Conservation (phyloP, 148 eudicot species). For the Vaccinium darrowii region DNA sequence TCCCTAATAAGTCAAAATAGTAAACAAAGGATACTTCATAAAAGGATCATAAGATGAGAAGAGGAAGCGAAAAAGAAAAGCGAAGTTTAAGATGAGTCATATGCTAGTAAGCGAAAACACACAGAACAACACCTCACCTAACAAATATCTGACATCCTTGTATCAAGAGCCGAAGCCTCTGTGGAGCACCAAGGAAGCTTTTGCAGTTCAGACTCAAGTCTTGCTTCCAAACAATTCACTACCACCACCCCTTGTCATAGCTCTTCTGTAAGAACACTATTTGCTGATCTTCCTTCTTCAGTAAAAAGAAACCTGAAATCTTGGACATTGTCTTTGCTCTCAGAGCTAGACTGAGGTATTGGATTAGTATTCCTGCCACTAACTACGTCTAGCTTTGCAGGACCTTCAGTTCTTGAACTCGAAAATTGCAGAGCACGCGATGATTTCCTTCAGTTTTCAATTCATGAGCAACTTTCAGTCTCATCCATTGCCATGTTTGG, state of each 20-base stretch:
- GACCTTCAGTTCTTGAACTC: conserved; percentile 9
- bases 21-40: no score
- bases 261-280: conserved; percentile 52
- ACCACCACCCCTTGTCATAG: conserved; percentile 43
- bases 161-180: conserved; percentile 35
- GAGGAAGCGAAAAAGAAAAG: neutral
- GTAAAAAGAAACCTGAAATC: conserved; percentile 19
- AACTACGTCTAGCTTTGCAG: conserved; percentile 4
- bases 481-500: conserved; percentile 51
- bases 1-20: no score
- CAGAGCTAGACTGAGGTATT: conserved; percentile 7
- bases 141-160: conserved; percentile 23
- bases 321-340: conserved; percentile 19
- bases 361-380: conserved; percentile 12
- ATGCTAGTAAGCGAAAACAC: neutral
- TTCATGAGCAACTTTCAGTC: conserved; percentile 60
- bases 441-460: conserved; percentile 50
- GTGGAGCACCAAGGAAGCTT: conserved; percentile 59
- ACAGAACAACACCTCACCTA: conserved; percentile 36
- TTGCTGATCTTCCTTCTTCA: conserved; percentile 46
- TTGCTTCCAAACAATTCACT: conserved; percentile 67
- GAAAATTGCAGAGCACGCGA: conserved; percentile 19
- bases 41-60: no score
- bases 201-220: conserved; percentile 61
- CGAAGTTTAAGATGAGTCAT: neutral